Base-by-base conservation (phyloP, 352 stramenopile species). In the Halophytophthora batemanensis region DNA sequence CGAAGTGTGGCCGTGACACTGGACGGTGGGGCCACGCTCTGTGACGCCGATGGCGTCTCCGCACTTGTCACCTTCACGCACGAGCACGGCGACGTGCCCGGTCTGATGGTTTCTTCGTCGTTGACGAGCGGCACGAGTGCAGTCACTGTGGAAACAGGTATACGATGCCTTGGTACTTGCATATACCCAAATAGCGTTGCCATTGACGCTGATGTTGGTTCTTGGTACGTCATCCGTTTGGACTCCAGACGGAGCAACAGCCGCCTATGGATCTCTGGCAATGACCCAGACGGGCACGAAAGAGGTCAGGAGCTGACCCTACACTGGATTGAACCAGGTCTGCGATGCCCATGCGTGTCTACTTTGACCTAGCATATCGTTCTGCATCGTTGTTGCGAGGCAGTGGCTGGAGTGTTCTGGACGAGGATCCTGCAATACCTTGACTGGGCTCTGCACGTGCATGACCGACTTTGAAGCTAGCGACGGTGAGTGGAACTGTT, bases 331-430 rank as follows among this genome's bases (percentile, higher is more conserved):
- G 34, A 13, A 6, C 29, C 6, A 13, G 29, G 29, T 13, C 29
- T 13, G 19, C 7, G 15, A 19, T 40, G n/a, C 35, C 22, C 11
- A 19, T 19, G 8, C 33, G 35, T 0, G 33, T 17, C 4, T 25
- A 11, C 8, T 31, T 31, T 31, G 25, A 31, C 25, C 25, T 8
- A 31, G 25, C 4, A 33, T 31, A 19, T 23, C 13, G 13, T 50
- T 17, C 6, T 53, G 8, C 31, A 41, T 43, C 25, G 25, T 31
- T 8, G 25, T 34, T 38, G 25, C n/a, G 36, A 8, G 21, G 4
- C 41, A 91, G 81, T 90, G 78, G 75, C 50, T 83, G 10, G 50
- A 61, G 35, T 91, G 81, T 39, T 89, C 81, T 12, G 68, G 71
- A 19, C 69, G 81, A 35, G 81, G 81, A 0, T 49, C 48, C 2